phyloP scores from a whole-genome alignment of 2,329 filamentous ascomycete species.

The Neofusicoccum kwambonambiense region DNA sequence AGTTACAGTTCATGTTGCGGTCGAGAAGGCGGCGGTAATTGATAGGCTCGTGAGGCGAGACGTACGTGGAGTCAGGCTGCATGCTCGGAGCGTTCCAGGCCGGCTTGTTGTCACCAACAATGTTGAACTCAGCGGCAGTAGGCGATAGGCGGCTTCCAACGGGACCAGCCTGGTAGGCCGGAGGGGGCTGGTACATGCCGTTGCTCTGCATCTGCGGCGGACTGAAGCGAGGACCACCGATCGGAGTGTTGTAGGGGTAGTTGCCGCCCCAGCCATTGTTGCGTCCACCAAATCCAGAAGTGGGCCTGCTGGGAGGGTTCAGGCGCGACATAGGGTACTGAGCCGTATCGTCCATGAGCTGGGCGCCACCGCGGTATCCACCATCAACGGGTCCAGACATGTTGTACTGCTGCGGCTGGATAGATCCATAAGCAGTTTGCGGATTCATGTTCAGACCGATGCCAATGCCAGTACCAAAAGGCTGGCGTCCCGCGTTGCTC shows the following conservation, averaged over 20 bases:
- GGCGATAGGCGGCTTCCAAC: slow-evolving; percentile 46
- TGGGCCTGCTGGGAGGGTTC: slow-evolving; percentile 37
- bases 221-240: slow-evolving; percentile 6
- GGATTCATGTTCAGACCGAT: not conserved
- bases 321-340: slow-evolving; percentile 36
- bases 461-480: slow-evolving; percentile 2
- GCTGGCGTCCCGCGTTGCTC: slow-evolving; percentile 4
- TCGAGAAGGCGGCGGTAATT: slow-evolving; percentile 96
- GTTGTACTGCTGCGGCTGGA: slow-evolving; percentile 9
- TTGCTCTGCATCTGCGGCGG: slow-evolving; percentile 12
- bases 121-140: slow-evolving; percentile 47
- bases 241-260: slow-evolving; percentile 11
- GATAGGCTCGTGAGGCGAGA: slow-evolving; percentile 84
- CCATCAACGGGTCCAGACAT: slow-evolving; percentile 8
- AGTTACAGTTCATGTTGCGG: slow-evolving; percentile 95
- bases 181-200: slow-evolving; percentile 20
- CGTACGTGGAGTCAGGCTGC: slow-evolving; percentile 58
- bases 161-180: slow-evolving; percentile 31
- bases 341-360: slow-evolving; percentile 36
- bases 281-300: slow-evolving; percentile 33
- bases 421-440: not conserved
- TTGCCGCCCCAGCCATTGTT: slow-evolving; percentile 30
- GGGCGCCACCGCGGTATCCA: slow-evolving; percentile 31
- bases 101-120: slow-evolving; percentile 15
- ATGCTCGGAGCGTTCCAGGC: slow-evolving; percentile 2